A percentile compares a stretch with the other conserved stretches of the same genome.
Evolutionary conservation across 1,284 basidiomycete genomes (phyloP).

Genomic region (Lentinula novae-zelandiae): DNA sequence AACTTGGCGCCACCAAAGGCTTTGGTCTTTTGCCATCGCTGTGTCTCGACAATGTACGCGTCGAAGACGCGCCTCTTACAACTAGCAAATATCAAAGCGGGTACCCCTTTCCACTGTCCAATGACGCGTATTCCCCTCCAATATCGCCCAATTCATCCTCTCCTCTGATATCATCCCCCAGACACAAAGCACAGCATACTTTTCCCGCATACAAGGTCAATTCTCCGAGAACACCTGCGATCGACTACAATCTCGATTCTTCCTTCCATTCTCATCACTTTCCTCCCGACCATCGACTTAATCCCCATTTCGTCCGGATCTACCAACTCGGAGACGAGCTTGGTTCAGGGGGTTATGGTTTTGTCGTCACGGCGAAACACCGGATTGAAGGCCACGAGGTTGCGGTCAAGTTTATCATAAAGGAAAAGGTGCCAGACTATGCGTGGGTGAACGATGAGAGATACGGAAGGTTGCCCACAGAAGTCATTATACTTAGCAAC

Average conservation of each 20-base stretch:
- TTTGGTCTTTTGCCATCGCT: conserved; percentile 3
- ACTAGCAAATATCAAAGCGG: background rate
- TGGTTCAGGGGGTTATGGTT: conserved; percentile 89
- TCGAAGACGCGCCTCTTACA: background rate
- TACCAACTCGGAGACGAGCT: conserved; percentile 80
- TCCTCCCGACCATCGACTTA: conserved; percentile 58
- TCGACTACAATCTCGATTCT: conserved; percentile 27
- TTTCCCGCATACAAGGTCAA: conserved; percentile 9
- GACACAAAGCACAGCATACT: conserved; percentile 13
- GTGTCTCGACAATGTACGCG: conserved; percentile 1
- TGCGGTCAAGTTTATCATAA: conserved; percentile 92
- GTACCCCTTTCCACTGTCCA: background rate
- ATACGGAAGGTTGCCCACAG: conserved; percentile 68
- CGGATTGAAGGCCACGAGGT: conserved; percentile 60
- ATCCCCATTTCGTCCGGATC: conserved; percentile 58
- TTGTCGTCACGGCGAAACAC: conserved; percentile 79
- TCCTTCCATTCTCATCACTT: conserved; percentile 55
- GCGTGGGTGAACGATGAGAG: conserved; percentile 73
- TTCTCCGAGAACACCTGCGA: conserved; percentile 11
- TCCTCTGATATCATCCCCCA: conserved; percentile 1
- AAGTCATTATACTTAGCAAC: conserved; percentile 74
- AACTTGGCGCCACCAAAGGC: background rate
- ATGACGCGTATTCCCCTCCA: conserved; percentile 3
- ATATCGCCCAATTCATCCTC: background rate
- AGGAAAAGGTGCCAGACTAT: conserved; percentile 75